Evolutionary conservation across 176 grass and related monocot species (phyloP).

Genomic region (Cenchrus fungigraminus): DNA sequence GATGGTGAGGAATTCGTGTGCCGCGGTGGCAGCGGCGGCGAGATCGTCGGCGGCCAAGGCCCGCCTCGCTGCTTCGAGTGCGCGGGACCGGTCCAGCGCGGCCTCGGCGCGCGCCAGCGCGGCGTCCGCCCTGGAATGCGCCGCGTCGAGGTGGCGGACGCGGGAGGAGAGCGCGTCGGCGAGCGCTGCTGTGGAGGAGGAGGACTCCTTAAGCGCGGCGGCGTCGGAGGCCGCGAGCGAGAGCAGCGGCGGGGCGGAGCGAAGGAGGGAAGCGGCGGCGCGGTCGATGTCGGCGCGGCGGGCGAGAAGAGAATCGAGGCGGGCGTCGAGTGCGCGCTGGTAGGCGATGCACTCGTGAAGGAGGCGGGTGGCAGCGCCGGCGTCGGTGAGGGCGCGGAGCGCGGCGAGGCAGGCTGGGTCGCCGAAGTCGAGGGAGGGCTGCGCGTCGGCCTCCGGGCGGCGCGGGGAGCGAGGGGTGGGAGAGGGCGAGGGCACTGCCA

Average conservation of each 20-base stretch:
- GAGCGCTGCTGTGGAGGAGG: slow-evolving; percentile 62
- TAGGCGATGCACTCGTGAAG: slow-evolving; percentile 69
- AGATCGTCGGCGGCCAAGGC: slow-evolving; percentile 76
- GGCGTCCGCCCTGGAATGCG: slow-evolving; percentile 64
- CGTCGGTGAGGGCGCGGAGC: slow-evolving; percentile 80
- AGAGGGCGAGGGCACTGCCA: slow-evolving; percentile 41
- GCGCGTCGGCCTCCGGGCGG: slow-evolving; percentile 31
- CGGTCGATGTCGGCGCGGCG: slow-evolving; percentile 81
- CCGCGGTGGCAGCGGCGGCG: slow-evolving; percentile 54
- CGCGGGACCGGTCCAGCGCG: slow-evolving; percentile 70
- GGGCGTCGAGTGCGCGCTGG: slow-evolving; percentile 78
- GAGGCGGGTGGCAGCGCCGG: slow-evolving; percentile 37
- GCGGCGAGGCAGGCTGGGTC: slow-evolving; percentile 54
- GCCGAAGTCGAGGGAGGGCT: slow-evolving; percentile 64
- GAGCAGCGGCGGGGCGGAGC: slow-evolving; percentile 73
- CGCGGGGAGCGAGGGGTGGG: slow-evolving; percentile 38
- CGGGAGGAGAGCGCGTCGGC: slow-evolving; percentile 70
- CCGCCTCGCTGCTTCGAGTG: slow-evolving; percentile 71
- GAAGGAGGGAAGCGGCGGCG: slow-evolving; percentile 61
- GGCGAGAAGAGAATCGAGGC: slow-evolving; percentile 73
- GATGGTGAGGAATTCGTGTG: slow-evolving; percentile 75
- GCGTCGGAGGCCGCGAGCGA: slow-evolving; percentile 81
- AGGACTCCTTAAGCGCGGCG: slow-evolving; percentile 61
- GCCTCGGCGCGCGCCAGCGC: slow-evolving; percentile 66
- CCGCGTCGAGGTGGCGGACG: slow-evolving; percentile 76